Evolutionary conservation across 164 flowering plant species (phyloP), one percentile per base, ranked within the genome.

Genomic region (Vitis labrusca): DNA sequence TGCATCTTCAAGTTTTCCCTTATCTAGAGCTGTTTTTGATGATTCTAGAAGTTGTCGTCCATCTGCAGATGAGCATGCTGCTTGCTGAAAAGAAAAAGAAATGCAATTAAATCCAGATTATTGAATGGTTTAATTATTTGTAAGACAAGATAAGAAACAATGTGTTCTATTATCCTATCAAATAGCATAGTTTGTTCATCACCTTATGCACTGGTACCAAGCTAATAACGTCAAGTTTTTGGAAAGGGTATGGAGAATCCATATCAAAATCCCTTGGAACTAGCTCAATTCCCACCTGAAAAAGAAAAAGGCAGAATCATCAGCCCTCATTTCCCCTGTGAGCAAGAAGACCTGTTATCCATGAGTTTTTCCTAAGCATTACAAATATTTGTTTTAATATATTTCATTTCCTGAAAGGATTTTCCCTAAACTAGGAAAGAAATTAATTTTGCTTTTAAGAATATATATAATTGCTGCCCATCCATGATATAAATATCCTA

Each of bases 1-100:
- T 53, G 99, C 99, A 84, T 95, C 99, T 85, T 95, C 99, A 79
- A 95, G 99, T 75, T 95, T 95, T 71, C 99, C 99, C 79, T 95
- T 95, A 77, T 95, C 99, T 64, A 95, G 76, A 66, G 98, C 98
- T 74, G 99, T 91, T 79, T 95, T 95, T 52, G 99, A 95, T 64
- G 97, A 95, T 77, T 95, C 99, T 66, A 95, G 77, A 61, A 95
- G 91, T 71, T 91, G 97, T 32, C 99, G 85, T 51, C 99, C 99
- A 89, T 95, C 99, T 8, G 99, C 99, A 73, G 98, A 93, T 71
- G 99, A 95, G 86, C 97, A 95, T 37, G 98, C 96, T 44, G 93
- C 98, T 95, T 95, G 99, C 99, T 95, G 91, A 77, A 81, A 61
- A 64, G 61, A 73, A 65, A 63, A 30, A 74, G 29, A 62, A 75